Base-by-base conservation (phyloP, 2,329 filamentous ascomycete genomes). In the Fusarium tanahbumbuense region DNA sequence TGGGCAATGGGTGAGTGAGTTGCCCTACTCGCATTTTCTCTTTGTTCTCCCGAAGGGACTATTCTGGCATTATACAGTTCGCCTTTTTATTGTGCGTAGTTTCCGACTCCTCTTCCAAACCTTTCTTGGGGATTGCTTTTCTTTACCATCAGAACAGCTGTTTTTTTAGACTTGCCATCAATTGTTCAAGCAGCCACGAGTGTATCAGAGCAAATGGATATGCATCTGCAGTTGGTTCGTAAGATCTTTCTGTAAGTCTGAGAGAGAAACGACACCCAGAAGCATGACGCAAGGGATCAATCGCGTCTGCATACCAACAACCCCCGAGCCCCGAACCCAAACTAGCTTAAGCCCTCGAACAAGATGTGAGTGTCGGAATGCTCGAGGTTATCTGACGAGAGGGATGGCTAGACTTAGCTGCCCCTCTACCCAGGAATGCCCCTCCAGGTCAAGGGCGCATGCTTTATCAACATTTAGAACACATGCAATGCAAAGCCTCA, bases 351-450 rank as follows among this genome's bases (percentile, higher is more conserved):
- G 60, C 65, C 60, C 54, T 54, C 60, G 62, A 65, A 48, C 44
- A 60, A 62, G 55, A 60, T 47, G 57, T 58, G 67, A 50, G 68
- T 75, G 58, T 60, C 72, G 72, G 63, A 64, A 67, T 59, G 56
- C 61, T 64, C 45, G 54, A 58, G 37, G 47, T 48, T 58, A 58
- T 54, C 60, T 60, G 63, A 60, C 49, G 42, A 69, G 73, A 76
- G 71, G 70, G 73, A 75, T 71, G 70, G 65, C 61, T 60, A 70
- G 70, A 60, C 45, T 59, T 64, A 60, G 60, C 58, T 28, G 62
- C 69, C 61, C 68, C 73, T 71, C 73, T 34, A 73, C 61, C 60
- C 63, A 75, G 74, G 74, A 76, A 76, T 76, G 73, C 71, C 74
- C 72, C 72, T 74, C 73, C 55, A 53, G 60, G 60, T 69, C 69